Percentiles rank a stretch among this genome's conserved stretches.
These are phyloP conservation scores for Talaromyces sp. DNA, from an alignment of 2,329 filamentous ascomycete species.

Conservation along the genomic window DNA sequence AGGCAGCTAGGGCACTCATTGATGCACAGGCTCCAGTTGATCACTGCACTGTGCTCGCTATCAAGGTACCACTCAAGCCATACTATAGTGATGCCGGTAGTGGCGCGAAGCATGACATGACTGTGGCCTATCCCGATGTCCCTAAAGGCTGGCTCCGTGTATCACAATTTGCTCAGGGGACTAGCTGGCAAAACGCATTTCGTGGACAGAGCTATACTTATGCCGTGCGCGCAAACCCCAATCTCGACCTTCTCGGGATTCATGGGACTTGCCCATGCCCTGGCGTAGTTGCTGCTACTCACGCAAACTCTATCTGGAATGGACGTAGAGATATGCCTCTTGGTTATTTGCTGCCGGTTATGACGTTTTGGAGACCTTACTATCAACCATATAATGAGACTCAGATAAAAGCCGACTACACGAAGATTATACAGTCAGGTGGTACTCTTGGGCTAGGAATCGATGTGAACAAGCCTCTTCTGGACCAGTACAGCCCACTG, in stretches of 20 bases:
- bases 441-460: background rate
- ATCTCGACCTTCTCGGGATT: background rate
- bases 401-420: background rate
- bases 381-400: background rate
- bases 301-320: background rate
- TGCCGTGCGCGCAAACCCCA: background rate
- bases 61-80: background rate
- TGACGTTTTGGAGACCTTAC: background rate
- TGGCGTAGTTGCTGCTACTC: background rate
- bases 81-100: background rate
- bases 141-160: background rate
- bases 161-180: background rate
- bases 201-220: background rate
- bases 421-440: background rate
- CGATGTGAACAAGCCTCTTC: background rate
- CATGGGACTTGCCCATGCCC: background rate
- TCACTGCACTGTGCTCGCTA: background rate
- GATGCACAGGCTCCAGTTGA: background rate
- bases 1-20: background rate
- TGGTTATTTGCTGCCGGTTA: background rate
- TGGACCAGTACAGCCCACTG: background rate
- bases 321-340: background rate
- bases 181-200: background rate
- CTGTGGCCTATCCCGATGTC: background rate
- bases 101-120: background rate